A percentile compares a stretch with the other conserved stretches of the same genome.
Evolutionary conservation across 371 early-diverging fungal species (phyloP).

Genomic region (Lichtheimia corymbifera): DNA sequence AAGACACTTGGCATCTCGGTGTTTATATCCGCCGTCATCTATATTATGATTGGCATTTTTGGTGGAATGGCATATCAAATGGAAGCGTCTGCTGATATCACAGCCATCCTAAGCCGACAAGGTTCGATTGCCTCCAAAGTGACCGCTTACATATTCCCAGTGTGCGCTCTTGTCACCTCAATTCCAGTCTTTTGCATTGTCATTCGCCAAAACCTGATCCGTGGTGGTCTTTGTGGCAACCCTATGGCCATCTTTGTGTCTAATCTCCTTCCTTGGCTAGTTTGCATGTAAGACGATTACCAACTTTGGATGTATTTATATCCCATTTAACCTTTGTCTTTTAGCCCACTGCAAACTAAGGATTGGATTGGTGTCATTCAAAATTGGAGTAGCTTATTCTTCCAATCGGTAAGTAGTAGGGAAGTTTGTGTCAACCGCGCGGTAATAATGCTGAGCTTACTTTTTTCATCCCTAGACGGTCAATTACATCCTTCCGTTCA

Average conservation of each 20-base stretch:
- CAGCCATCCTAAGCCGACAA: constrained; percentile 37
- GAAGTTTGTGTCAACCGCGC: neutral
- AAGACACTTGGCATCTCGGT: constrained; percentile 52
- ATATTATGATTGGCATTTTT: constrained; percentile 48
- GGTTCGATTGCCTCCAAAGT: constrained; percentile 54
- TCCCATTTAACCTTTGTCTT: neutral
- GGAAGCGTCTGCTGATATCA: constrained; percentile 48
- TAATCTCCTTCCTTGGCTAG: constrained; percentile 67
- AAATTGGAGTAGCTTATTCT: constrained; percentile 50
- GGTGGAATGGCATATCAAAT: constrained; percentile 63
- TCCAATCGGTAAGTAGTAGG: constrained; percentile 41
- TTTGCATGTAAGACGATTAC: constrained; percentile 47
- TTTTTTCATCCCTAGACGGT: constrained; percentile 45
- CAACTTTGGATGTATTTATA: neutral
- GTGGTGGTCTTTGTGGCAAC: constrained; percentile 52
- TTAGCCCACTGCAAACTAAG: constrained; percentile 45
- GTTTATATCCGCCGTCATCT: constrained; percentile 48
- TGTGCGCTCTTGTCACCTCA: constrained; percentile 71
- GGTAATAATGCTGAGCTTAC: no score
- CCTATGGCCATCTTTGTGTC: constrained; percentile 58
- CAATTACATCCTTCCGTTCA: constrained; percentile 76
- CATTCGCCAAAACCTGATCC: constrained; percentile 67
- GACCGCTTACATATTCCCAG: constrained; percentile 68
- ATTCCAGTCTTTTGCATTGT: constrained; percentile 81
- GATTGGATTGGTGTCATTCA: constrained; percentile 34